Conservation (phyloP, 2,329 filamentous ascomycete species). For the Chaetothyriales sp. region DNA sequence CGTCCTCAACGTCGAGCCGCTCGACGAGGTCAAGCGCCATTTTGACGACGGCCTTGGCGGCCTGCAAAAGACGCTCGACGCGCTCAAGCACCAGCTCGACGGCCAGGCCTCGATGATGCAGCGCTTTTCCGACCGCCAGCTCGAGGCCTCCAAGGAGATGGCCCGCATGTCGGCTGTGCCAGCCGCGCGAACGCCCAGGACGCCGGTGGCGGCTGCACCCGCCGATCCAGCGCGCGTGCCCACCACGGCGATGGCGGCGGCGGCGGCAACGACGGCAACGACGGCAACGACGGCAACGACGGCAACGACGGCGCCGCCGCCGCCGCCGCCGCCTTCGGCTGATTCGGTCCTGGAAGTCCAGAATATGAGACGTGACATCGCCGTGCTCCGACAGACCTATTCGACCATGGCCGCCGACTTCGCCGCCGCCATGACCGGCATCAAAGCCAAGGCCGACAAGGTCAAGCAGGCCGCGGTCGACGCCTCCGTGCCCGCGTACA, state of each 20-base stretch:
- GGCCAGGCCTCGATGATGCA: slow-evolving; percentile 73
- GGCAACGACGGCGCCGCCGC: too few species aligned
- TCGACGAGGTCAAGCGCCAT: slow-evolving; percentile 93
- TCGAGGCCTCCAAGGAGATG: slow-evolving; percentile 80
- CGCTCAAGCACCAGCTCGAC: slow-evolving; percentile 69
- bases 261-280: too few species aligned
- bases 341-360: slow-evolving; percentile 63
- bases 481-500: slow-evolving; percentile 54
- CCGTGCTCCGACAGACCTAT: slow-evolving; percentile 84
- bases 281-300: too few species aligned
- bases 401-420: slow-evolving; percentile 82
- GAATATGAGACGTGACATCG: slow-evolving; percentile 71
- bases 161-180: slow-evolving; percentile 48
- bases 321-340: slow-evolving; percentile 1
- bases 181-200: slow-evolving; percentile 20
- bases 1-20: slow-evolving; percentile 81
- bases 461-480: slow-evolving; percentile 66
- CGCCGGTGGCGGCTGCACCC: slow-evolving; percentile 23
- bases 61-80: slow-evolving; percentile 69
- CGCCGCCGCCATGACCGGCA: slow-evolving; percentile 68
- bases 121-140: slow-evolving; percentile 76
- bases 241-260: too few species aligned
- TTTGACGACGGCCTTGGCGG: slow-evolving; percentile 82
- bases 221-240: slow-evolving; percentile 19
- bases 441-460: slow-evolving; percentile 66